phyloP scores from a whole-genome alignment of 805 yeast genomes.

The Wickerhamiella galacta region DNA sequence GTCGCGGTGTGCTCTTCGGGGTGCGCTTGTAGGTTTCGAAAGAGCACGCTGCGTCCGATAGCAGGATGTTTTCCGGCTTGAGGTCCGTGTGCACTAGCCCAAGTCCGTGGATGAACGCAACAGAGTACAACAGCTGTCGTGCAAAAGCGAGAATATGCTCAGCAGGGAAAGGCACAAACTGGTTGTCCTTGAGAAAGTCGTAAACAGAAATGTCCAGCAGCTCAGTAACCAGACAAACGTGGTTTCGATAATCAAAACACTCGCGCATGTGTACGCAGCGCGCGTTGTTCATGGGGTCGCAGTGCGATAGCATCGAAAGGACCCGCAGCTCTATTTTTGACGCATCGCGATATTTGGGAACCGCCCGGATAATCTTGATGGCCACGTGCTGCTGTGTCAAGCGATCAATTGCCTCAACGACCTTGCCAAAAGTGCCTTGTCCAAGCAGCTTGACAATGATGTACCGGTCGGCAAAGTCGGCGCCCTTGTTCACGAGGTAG shows the following conservation, averaged over 20 bases:
- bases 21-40: constrained; percentile 9
- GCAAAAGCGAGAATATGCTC: constrained; percentile 81
- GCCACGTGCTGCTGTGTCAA: constrained; percentile 52
- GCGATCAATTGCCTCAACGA: constrained; percentile 64
- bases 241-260: constrained; percentile 84
- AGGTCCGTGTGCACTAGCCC: constrained; percentile 88
- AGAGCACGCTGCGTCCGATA: constrained; percentile 19
- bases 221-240: constrained; percentile 87
- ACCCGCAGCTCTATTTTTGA: constrained; percentile 83
- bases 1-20: constrained; percentile 2
- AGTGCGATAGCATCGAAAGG: constrained; percentile 50
- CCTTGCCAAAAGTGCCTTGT: constrained; percentile 89
- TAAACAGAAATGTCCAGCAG: constrained; percentile 68
- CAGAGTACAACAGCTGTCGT: constrained; percentile 68
- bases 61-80: constrained; percentile 85
- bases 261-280: constrained; percentile 77
- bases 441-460: constrained; percentile 54
- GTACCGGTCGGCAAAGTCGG: constrained; percentile 45
- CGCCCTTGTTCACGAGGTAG: constrained; percentile 20
- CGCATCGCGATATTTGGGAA: constrained; percentile 90
- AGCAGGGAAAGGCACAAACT: constrained; percentile 83
- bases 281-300: constrained; percentile 49
- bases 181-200: constrained; percentile 76
- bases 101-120: constrained; percentile 77
- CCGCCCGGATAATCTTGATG: constrained; percentile 78